A percentile compares a stretch with the other conserved stretches of the same genome.
phyloP scores from a whole-genome alignment of 352 stramenopile species.

The Globisporangium camurandrum region DNA sequence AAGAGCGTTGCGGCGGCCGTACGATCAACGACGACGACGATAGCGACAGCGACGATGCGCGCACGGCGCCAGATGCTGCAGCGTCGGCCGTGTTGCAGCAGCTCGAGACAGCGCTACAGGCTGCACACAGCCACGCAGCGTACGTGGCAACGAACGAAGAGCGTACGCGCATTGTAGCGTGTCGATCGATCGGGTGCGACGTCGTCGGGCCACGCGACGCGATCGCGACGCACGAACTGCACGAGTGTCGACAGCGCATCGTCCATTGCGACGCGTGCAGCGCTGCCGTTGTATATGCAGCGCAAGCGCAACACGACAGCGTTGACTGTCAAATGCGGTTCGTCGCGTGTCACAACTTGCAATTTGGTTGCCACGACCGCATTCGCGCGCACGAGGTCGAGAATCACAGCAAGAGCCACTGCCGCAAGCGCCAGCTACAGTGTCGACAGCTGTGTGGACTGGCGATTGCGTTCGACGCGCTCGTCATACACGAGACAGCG shows the following conservation, averaged over 20 bases:
- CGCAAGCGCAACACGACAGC: conserved; percentile 23
- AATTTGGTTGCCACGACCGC: conserved; percentile 38
- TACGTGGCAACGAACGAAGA: conserved; percentile 46
- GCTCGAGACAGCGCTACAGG: conserved; percentile 25
- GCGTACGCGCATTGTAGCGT: conserved; percentile 33
- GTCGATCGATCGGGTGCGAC: conserved; percentile 30
- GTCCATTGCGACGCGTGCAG: conserved; percentile 51
- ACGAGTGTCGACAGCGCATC: conserved; percentile 42
- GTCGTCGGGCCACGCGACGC: conserved; percentile 47
- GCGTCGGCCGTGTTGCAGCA: conserved; percentile 23
- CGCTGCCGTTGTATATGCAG: conserved; percentile 25
- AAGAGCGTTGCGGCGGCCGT: conserved; percentile 1
- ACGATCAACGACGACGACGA: neutral
- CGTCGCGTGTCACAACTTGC: conserved; percentile 42
- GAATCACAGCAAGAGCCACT: conserved; percentile 40
- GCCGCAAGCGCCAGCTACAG: conserved; percentile 36
- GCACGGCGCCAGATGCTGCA: neutral
- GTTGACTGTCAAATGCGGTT: conserved; percentile 24
- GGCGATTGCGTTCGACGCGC: conserved; percentile 30
- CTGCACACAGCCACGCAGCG: conserved; percentile 34
- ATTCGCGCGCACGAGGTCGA: conserved; percentile 28
- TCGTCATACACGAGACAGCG: conserved; percentile 39
- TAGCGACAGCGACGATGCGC: neutral
- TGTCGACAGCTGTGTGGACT: conserved; percentile 48
- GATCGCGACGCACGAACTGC: conserved; percentile 44